Percentiles rank a stretch among this genome's conserved stretches.
Conservation (phyloP, 139 green algal species). For the Picochlorum sp. region DNA sequence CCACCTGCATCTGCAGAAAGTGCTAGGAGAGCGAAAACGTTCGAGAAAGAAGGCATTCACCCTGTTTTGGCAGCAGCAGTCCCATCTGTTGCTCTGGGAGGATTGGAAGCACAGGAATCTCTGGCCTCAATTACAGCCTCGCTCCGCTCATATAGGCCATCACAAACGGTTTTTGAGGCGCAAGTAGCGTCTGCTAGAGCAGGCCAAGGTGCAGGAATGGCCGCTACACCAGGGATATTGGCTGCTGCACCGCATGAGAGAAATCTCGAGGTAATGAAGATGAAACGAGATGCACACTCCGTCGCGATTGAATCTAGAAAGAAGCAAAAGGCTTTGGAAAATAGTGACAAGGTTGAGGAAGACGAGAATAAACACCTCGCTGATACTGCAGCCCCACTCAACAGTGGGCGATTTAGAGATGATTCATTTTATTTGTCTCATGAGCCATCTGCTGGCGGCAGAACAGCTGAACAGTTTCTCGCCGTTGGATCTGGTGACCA, state of each 20-base stretch:
- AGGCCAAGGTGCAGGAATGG: constrained; percentile 23
- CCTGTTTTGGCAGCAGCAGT: constrained; percentile 61
- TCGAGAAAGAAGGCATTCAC: constrained; percentile 61
- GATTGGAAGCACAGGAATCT: constrained; percentile 44
- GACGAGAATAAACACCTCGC: not conserved
- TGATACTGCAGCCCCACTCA: constrained; percentile 5
- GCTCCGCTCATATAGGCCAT: constrained; percentile 67
- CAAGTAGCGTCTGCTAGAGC: constrained; percentile 39
- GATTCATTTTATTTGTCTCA: constrained; percentile 41
- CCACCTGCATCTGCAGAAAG: constrained; percentile 62
- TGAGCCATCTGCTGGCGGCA: constrained; percentile 7
- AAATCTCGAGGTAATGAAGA: constrained; percentile 56
- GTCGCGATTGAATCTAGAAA: constrained; percentile 31
- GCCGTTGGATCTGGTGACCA: constrained; percentile 5
- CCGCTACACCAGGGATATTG: constrained; percentile 29
- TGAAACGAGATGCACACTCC: constrained; percentile 53
- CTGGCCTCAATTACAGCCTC: constrained; percentile 56
- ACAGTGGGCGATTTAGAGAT: constrained; percentile 44
- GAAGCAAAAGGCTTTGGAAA: not conserved
- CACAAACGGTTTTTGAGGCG: constrained; percentile 81
- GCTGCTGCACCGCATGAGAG: constrained; percentile 25
- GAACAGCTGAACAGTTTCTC: constrained; percentile 10
- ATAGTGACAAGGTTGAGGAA: constrained; percentile 13
- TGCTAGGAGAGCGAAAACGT: constrained; percentile 47
- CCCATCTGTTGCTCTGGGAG: constrained; percentile 23